Base-by-base conservation (phyloP, 257 asterid species). In the Solanum bulbocastanum region DNA sequence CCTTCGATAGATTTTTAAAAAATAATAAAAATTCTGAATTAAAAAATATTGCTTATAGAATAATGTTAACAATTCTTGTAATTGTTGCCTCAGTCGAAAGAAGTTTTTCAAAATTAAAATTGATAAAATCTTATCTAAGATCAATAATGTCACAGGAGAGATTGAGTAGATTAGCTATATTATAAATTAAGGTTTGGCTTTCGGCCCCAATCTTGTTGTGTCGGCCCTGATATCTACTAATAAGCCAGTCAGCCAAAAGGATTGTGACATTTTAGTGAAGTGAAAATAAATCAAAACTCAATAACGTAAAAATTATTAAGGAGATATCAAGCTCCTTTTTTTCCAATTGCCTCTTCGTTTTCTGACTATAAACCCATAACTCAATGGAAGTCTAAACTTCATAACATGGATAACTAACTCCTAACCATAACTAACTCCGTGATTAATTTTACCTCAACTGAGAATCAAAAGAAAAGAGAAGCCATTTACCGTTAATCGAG, bases 401-500 rank as follows among this genome's bases (percentile, higher is more conserved):
- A 72, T 18, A 35, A 72, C 81, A 35, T 73, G 44, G 30, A 16
- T 74, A 35, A 16, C 40, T 73, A 32, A 30, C 75, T 68, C 40
- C 20, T 0, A 72, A 65, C 18, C 73, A 9, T 23, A 20, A 25
- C 36, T 42, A 79, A 46, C 27, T 81, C 85, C 42, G 52, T 44
- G 52, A 15, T 81, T 46, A 3, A 23, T 46, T 27, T 44, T 27
- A 78, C 33, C 27, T 46, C 85, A 81, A 27, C 27, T 81, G 60
- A 81, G 85, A 46, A 44, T 27, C 25, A 79, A 81, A 30, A 46
- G 40, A 81, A 81, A 30, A 44, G 15, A 25, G 8, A 46, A 46
- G 27, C 42, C 23, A 52, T 42, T 90, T 93, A 97, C 99, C 89
- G 89, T 87, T 58, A 97, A 85, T 76, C 94, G 95, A 87, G 99